These are phyloP conservation scores for Spizellomyces sp. DNA, from an alignment of 192 early-diverging fungal species.

Conservation along the genomic window DNA sequence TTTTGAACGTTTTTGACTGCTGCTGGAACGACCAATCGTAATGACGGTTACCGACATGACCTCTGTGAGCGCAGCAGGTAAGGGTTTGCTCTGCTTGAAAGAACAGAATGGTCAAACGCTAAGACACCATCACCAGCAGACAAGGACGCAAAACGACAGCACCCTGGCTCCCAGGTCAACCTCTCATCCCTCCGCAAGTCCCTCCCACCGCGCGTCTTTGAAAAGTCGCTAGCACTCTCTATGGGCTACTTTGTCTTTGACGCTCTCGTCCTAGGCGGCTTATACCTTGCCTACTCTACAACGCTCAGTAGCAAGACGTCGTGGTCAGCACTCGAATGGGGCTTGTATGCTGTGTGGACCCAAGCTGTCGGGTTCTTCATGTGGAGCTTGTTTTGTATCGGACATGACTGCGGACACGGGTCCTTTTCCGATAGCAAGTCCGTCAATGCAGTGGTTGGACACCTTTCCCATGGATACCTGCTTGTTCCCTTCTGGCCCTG, in stretches of 20 bases:
- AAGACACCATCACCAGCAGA: too few relatives aligned
- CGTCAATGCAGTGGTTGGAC: slow-evolving; percentile 46
- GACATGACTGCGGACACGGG: slow-evolving; percentile 50
- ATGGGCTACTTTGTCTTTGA: slow-evolving; percentile 35
- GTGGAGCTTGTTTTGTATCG: slow-evolving; percentile 50
- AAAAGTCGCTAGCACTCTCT: slow-evolving; percentile 35
- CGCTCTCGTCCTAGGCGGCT: slow-evolving; percentile 35
- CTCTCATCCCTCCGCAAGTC: slow-evolving; percentile 39
- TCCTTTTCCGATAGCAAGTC: slow-evolving; percentile 37
- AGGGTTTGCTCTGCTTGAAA: too few relatives aligned
- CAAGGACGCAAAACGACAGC: too few relatives aligned
- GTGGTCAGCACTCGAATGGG: slow-evolving; percentile 14
- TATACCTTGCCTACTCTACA: slow-evolving; percentile 26
- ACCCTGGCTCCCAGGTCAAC: slow-evolving; percentile 16
- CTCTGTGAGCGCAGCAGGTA: too few relatives aligned
- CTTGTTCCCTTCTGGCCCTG: slow-evolving; percentile 51
- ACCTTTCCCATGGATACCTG: slow-evolving; percentile 45
- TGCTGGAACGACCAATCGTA: too few relatives aligned
- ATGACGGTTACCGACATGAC: too few relatives aligned
- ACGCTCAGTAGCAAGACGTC: background rate
- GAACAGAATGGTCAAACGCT: too few relatives aligned
- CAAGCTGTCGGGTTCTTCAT: slow-evolving; percentile 42
- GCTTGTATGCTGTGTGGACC: slow-evolving; percentile 21
- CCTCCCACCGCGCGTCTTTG: slow-evolving; percentile 43
- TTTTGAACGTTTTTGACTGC: too few relatives aligned